These are phyloP conservation scores for Helicostylum pulchrum DNA, from an alignment of 192 early-diverging fungal species.

Conservation along the genomic window DNA sequence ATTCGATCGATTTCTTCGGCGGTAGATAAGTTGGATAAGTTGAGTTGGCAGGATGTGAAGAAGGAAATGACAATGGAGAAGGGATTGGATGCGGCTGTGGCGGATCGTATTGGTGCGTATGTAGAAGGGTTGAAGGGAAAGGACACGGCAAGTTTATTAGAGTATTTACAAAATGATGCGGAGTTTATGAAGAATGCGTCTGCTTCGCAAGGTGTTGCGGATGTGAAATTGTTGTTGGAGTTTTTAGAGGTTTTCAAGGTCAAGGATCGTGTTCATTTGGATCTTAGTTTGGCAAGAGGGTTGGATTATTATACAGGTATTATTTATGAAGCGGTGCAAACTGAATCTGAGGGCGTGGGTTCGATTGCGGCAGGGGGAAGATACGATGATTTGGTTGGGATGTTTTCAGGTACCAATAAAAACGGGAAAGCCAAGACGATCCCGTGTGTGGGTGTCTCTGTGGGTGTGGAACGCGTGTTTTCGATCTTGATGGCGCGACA, in stretches of 20 bases:
- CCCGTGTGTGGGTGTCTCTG: constrained; percentile 92
- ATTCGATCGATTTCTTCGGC: constrained; percentile 93
- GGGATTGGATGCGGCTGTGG: constrained; percentile 69
- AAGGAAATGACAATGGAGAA: constrained; percentile 95
- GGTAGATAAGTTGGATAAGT: constrained; percentile 98
- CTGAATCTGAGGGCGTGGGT: constrained; percentile 74
- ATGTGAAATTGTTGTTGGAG: constrained; percentile 79
- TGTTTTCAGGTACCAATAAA: constrained; percentile 74
- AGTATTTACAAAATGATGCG: constrained; percentile 57
- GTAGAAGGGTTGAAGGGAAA: constrained; percentile 59
- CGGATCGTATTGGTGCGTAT: constrained; percentile 90
- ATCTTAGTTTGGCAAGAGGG: constrained; percentile 90
- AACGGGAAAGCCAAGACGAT: constrained; percentile 64
- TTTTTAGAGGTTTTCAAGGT: constrained; percentile 81
- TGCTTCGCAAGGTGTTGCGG: constrained; percentile 76
- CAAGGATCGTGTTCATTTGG: constrained; percentile 63
- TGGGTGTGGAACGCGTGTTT: constrained; percentile 94
- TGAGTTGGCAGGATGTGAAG: constrained; percentile 88
- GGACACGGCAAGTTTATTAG: constrained; percentile 72
- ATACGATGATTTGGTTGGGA: constrained; percentile 95
- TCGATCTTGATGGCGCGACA: constrained; percentile 73
- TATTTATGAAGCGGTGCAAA: constrained; percentile 91
- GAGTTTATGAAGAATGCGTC: constrained; percentile 61
- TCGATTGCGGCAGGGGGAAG: constrained; percentile 95
- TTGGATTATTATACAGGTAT: constrained; percentile 98